Conservation (phyloP, 768 basidiomycete species). For the Tylopilus sp. region DNA sequence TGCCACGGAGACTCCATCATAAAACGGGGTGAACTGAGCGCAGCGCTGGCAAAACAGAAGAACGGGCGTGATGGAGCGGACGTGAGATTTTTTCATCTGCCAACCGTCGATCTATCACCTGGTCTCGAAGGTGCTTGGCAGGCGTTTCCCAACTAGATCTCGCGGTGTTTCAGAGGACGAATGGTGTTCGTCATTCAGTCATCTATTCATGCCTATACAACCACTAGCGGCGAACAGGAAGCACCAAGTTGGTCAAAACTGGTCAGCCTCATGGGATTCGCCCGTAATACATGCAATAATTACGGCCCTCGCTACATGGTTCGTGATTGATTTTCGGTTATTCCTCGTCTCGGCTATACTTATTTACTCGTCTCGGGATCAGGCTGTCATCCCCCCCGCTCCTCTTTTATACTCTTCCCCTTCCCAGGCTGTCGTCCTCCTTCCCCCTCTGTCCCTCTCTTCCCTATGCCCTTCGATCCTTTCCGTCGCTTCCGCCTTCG, state of each 20-base stretch:
- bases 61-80: no score
- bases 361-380: slow-evolving; percentile 5
- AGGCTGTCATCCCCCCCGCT: neutral
- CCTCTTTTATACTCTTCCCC: slow-evolving; percentile 6
- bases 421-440: neutral
- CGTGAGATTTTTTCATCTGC: no score
- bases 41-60: no score
- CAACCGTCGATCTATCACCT: no score
- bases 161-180: neutral
- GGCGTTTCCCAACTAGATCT: neutral
- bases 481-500: slow-evolving; percentile 26
- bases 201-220: neutral
- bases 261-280: slow-evolving; percentile 23
- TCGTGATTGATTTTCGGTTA: slow-evolving; percentile 9
- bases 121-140: no score
- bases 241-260: neutral
- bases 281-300: slow-evolving; percentile 2
- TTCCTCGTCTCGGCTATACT: slow-evolving; percentile 9
- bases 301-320: neutral
- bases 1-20: no score
- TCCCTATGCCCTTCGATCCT: slow-evolving; percentile 14
- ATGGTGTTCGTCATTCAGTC: no score
- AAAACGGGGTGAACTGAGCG: no score
- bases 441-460: no score
- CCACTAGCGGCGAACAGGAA: neutral